Percentiles rank a stretch among this genome's conserved stretches.
phyloP scores from a whole-genome alignment of 352 stramenopile genomes.

The Pythium myriotylum region DNA sequence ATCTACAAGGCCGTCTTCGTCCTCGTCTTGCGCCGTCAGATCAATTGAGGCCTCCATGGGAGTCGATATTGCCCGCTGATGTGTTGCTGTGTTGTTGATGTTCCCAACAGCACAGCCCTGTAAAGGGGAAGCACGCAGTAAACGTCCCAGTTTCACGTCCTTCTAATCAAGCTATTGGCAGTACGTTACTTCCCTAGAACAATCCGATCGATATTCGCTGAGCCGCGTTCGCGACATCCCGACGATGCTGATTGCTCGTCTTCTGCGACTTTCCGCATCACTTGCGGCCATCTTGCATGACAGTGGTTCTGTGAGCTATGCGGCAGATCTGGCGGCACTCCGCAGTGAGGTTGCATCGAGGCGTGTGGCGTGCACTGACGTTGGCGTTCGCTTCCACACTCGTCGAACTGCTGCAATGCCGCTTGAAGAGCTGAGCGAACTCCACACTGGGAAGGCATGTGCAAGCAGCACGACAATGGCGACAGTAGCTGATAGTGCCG shows the following conservation, averaged over 20 bases:
- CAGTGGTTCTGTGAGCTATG: neutral
- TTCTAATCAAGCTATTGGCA: neutral
- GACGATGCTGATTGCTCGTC: neutral
- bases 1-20: slow-evolving; percentile 12
- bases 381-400: slow-evolving; percentile 17
- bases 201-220: neutral
- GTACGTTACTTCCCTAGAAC: slow-evolving; percentile 14
- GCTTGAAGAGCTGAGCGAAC: slow-evolving; percentile 30
- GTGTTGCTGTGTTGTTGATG: neutral
- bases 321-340: neutral
- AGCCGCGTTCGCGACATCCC: too few relatives aligned
- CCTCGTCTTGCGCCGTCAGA: slow-evolving; percentile 9
- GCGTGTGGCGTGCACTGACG: slow-evolving; percentile 11
- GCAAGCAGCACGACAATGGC: slow-evolving; percentile 10
- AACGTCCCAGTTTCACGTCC: neutral
- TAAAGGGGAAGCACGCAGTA: neutral
- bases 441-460: slow-evolving; percentile 29
- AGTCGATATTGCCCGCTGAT: too few relatives aligned
- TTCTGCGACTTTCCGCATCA: neutral
- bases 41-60: slow-evolving; percentile 10
- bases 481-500: slow-evolving; percentile 8
- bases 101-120: neutral
- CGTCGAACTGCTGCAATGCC: slow-evolving; percentile 16
- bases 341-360: neutral
- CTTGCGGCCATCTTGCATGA: neutral